Evolutionary conservation across 225 moss, liverwort and hornwort species (phyloP).

Genomic region (Anthoceros angustus): DNA sequence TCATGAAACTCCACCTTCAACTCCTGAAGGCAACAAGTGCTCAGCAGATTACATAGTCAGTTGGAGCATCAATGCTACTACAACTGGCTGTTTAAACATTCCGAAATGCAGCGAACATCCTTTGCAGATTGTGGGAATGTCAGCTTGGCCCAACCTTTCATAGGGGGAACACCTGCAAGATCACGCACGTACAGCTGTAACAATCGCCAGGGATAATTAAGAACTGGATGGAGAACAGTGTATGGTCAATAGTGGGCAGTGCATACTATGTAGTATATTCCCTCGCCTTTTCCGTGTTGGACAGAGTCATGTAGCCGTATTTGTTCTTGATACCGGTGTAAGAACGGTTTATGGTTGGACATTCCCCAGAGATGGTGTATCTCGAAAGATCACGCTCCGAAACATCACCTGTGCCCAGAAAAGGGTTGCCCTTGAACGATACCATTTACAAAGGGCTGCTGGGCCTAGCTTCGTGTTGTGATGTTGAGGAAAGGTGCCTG

Average conservation of each 20-base stretch:
- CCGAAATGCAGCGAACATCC: not conserved
- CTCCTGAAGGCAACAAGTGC: not conserved
- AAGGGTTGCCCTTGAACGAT: not conserved
- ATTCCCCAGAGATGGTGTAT: slow-evolving; percentile 9
- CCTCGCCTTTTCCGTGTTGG: not conserved
- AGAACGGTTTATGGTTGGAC: slow-evolving; percentile 10
- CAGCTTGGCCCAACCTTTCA: not conserved
- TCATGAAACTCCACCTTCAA: slow-evolving; percentile 1
- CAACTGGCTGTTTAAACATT: not conserved
- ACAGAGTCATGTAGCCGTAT: slow-evolving; percentile 3
- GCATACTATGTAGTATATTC: not conserved
- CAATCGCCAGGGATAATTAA: not conserved
- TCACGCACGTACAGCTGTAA: not conserved
- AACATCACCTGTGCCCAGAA: not conserved
- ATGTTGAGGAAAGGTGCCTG: slow-evolving; percentile 2
- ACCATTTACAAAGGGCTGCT: no score
- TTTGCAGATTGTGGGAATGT: not conserved
- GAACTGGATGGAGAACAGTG: not conserved
- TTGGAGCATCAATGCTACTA: not conserved
- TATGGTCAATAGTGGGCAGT: not conserved
- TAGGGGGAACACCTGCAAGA: not conserved
- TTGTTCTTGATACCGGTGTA: slow-evolving; percentile 10
- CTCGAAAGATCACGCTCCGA: slow-evolving; percentile 8
- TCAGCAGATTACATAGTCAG: not conserved
- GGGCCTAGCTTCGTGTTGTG: not conserved